Evolutionary conservation across 1,139 yeast species (phyloP).

Genomic region (Pichia sp.): DNA sequence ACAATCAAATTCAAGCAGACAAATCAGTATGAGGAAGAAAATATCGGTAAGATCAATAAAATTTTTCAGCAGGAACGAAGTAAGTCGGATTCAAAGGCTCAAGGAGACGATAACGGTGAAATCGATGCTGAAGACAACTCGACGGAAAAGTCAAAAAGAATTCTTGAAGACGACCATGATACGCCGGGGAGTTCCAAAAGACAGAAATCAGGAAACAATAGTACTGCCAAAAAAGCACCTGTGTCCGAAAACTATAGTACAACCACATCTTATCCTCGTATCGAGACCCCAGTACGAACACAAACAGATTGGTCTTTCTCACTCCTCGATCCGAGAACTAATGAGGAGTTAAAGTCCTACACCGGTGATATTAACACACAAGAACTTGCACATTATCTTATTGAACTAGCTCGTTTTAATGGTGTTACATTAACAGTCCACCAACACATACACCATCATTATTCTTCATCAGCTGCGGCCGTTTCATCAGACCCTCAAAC

Average conservation of each 20-base stretch:
- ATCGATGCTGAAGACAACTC: too few species aligned
- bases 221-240: not conserved
- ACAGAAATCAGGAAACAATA: not conserved
- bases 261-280: constrained; percentile 10
- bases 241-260: constrained; percentile 4
- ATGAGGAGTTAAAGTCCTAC: constrained; percentile 29
- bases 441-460: constrained; percentile 79
- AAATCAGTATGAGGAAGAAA: not conserved
- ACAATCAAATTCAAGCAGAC: constrained; percentile 14
- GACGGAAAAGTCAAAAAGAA: not conserved
- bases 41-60: not conserved
- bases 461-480: constrained; percentile 39
- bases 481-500: constrained; percentile 48
- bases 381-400: constrained; percentile 51
- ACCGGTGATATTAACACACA: constrained; percentile 50
- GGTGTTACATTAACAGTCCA: constrained; percentile 67
- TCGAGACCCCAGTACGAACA: constrained; percentile 25
- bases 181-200: not conserved
- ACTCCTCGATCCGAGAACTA: constrained; percentile 29
- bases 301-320: constrained; percentile 31
- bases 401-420: constrained; percentile 58
- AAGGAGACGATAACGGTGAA: not conserved
- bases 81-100: not conserved
- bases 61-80: not conserved
- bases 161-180: not conserved